phyloP scores from a whole-genome alignment of 208 protist species.

The Strigomonas culicis region DNA sequence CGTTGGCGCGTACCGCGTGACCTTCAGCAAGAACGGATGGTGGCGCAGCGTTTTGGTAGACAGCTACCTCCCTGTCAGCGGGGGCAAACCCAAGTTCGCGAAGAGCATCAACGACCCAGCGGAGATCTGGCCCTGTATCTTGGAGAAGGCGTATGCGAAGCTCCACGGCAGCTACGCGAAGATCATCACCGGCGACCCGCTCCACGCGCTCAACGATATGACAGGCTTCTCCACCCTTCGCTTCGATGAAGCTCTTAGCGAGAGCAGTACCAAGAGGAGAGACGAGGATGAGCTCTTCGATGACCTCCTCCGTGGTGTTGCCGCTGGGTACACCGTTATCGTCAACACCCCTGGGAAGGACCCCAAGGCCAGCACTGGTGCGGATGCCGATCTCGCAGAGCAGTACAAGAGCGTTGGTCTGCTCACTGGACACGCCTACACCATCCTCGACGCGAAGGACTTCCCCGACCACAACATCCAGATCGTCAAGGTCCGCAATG shows the following conservation, averaged over 20 bases:
- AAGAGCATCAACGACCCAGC: conserved; percentile 27
- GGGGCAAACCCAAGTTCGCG: conserved; percentile 25
- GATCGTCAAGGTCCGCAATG: conserved; percentile 37
- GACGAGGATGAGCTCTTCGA: conserved; percentile 21
- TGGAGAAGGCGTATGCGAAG: conserved; percentile 89
- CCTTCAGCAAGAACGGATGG: conserved; percentile 43
- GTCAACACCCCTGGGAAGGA: conserved; percentile 34
- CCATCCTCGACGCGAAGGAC: conserved; percentile 25
- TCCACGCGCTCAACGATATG: conserved; percentile 53
- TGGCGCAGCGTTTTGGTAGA: conserved; percentile 55
- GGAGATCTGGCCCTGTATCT: conserved; percentile 65
- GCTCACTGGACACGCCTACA: conserved; percentile 37
- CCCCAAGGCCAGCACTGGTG: conserved; percentile 17
- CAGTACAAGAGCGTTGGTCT: conserved; percentile 43
- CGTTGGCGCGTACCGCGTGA: conserved; percentile 38
- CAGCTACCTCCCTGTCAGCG: conserved; percentile 40
- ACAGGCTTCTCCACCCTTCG: conserved; percentile 40
- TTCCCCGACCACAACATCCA: conserved; percentile 23
- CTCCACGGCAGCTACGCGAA: conserved; percentile 57
- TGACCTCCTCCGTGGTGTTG: conserved; percentile 18
- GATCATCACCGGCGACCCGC: conserved; percentile 43
- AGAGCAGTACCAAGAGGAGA: conserved; percentile 12
- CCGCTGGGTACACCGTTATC: conserved; percentile 28
- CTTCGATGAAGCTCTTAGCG: conserved; percentile 38
- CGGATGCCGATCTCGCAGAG: conserved; percentile 22